Base-by-base conservation (phyloP, 1,284 basidiomycete species). In the Ceratobasidium sp. region DNA sequence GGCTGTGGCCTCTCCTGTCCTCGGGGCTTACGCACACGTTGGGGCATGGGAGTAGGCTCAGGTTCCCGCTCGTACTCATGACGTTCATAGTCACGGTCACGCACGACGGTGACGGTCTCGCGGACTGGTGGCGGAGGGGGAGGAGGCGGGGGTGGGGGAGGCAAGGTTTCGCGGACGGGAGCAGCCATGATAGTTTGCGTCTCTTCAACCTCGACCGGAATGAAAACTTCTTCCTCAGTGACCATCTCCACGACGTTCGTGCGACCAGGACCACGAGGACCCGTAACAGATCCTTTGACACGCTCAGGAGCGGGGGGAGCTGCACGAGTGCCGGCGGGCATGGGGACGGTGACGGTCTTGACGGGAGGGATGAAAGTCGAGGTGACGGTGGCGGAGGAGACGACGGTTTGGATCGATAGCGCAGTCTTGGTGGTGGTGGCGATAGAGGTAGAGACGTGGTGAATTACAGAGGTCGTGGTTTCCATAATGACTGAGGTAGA, bases 241-340 rank as follows among this genome's bases (percentile, higher is more conserved):
- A 89, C 81, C 62, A 92, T 85, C 79, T 92, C 90, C 15, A 91
- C 84, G 79, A 87, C 89, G 63, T 82, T 81, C 11, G 87, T 84
- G 8, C 85, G 82, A 27, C 88, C 60, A 87, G 47, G 87, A 85
- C 19, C 87, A 84, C 3, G 88, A 85, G 67, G 87, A 85, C 41
- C 85, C 86, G 67, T 50, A 7, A 56, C 54, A 8, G 67, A 72
- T 27, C 67, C 67, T 56, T 75, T 59, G 53, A 57, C 47, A 36
- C 67, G 67, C 76, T 90, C 88, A 7, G 93, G 92, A 36, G 88
- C 87, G 47, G 93, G 93, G 77, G 87, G 87, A 44, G 91, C 89
- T 75, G 89, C 93, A 78, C 92, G 91, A 63, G 92, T 94, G 80
- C 89, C 91, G 79, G 92, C 90, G 76, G 93, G 93, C 31, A 90